Conservation (phyloP, 768 basidiomycete species). For the Hericium alpestre region DNA sequence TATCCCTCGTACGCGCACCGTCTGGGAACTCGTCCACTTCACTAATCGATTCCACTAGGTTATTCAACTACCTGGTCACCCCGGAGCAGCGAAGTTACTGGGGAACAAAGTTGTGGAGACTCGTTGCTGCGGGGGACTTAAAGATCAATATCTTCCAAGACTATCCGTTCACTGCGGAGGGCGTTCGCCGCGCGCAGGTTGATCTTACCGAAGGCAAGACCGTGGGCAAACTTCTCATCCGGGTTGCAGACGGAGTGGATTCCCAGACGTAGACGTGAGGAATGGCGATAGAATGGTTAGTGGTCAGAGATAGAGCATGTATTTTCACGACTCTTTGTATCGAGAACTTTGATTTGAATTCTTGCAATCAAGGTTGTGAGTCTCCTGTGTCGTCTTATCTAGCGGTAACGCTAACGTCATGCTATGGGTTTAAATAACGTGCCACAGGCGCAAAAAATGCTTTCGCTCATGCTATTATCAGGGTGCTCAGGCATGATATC, state of each 20-base stretch:
- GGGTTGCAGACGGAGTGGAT: slow-evolving; percentile 26
- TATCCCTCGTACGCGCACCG: slow-evolving; percentile 52
- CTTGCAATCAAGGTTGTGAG: too few species aligned
- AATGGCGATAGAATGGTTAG: too few species aligned
- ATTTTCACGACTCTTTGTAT: too few species aligned
- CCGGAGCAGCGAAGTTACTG: slow-evolving; percentile 65
- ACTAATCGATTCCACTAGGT: slow-evolving; percentile 29
- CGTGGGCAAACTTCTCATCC: slow-evolving; percentile 74
- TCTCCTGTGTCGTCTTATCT: too few species aligned
- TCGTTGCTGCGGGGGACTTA: slow-evolving; percentile 48
- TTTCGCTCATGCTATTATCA: too few species aligned
- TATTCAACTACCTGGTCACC: slow-evolving; percentile 64
- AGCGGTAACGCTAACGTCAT: too few species aligned
- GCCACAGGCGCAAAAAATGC: too few species aligned
- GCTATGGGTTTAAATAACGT: too few species aligned
- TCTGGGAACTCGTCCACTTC: background rate
- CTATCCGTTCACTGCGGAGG: slow-evolving; percentile 78
- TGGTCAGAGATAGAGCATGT: too few species aligned
- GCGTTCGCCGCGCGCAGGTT: slow-evolving; percentile 58
- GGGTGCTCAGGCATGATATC: too few species aligned
- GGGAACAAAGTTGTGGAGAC: slow-evolving; percentile 48
- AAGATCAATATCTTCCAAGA: slow-evolving; percentile 63
- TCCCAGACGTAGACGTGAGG: too few species aligned
- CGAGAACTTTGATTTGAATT: too few species aligned
- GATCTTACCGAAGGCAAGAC: slow-evolving; percentile 70